Percentiles rank a stretch among this genome's conserved stretches.
Conservation (phyloP, 768 basidiomycete genomes). For the Kondoa malvinella region DNA sequence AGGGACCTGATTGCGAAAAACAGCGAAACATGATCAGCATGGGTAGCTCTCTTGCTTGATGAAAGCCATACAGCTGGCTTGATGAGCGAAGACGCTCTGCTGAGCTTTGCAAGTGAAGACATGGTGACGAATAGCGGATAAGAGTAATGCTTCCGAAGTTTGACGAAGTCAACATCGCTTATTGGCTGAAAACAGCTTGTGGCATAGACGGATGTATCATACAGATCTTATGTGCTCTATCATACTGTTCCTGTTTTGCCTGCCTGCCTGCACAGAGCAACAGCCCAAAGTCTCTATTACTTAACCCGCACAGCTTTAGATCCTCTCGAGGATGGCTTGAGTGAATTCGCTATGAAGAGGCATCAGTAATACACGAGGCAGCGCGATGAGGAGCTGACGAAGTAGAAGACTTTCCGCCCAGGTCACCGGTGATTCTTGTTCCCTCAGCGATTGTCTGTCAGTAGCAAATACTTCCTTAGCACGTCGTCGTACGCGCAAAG, state of each 20-base stretch:
- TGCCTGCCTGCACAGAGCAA: too few species aligned
- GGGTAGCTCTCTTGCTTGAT: background rate
- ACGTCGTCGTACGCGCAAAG: background rate
- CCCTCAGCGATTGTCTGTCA: slow-evolving; percentile 88
- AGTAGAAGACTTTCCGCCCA: slow-evolving; percentile 83
- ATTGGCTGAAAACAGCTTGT: too few species aligned
- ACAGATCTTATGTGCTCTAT: too few species aligned
- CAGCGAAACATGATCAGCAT: background rate
- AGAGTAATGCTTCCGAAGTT: background rate
- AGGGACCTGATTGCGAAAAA: background rate
- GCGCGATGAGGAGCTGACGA: slow-evolving; percentile 51
- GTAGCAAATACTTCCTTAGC: background rate
- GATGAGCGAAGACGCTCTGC: background rate
- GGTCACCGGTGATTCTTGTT: slow-evolving; percentile 80
- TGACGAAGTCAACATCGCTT: background rate
- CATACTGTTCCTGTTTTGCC: too few species aligned
- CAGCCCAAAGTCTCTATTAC: too few species aligned
- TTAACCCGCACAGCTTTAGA: too few species aligned
- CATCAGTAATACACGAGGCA: slow-evolving; percentile 60
- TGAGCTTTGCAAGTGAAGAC: background rate
- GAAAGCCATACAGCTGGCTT: background rate
- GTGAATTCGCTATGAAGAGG: slow-evolving; percentile 29
- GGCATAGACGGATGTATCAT: too few species aligned
- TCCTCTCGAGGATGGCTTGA: too few species aligned
- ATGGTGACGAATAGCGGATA: background rate